These are phyloP conservation scores for Rhododendron vialii DNA, from an alignment of 148 eudicot genomes.

Conservation along the genomic window DNA sequence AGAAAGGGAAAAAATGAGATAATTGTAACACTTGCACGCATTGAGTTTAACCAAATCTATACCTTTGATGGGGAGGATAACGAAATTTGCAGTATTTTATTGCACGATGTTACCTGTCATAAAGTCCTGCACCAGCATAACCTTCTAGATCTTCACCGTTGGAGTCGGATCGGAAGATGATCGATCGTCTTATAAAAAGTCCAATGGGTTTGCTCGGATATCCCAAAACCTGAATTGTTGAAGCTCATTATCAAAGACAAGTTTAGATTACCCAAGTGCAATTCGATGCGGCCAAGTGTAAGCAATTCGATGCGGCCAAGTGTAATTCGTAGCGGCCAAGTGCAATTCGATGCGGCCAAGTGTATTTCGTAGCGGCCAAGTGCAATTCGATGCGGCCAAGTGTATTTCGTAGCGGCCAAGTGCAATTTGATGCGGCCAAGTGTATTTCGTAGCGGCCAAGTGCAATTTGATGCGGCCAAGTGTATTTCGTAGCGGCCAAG, in stretches of 20 bases:
- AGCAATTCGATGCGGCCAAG: too few relatives aligned
- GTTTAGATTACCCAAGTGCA: background rate
- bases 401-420: too few relatives aligned
- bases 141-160: slow-evolving; percentile 99
- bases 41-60: background rate
- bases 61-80: background rate
- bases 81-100: background rate
- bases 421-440: too few relatives aligned
- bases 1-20: background rate
- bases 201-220: slow-evolving; percentile 98
- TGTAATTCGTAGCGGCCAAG: too few relatives aligned
- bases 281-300: too few relatives aligned
- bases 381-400: too few relatives aligned
- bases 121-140: slow-evolving; percentile 98
- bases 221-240: slow-evolving; percentile 61
- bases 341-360: too few relatives aligned
- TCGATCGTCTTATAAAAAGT: slow-evolving; percentile 77
- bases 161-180: slow-evolving; percentile 97
- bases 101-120: slow-evolving; percentile 63
- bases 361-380: too few relatives aligned
- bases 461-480: too few relatives aligned
- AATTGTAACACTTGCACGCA: background rate
- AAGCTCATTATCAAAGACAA: background rate
- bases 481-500: too few relatives aligned
- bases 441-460: too few relatives aligned